phyloP scores from a whole-genome alignment of 2,329 filamentous ascomycete species.

The Botrytis tulipae region DNA sequence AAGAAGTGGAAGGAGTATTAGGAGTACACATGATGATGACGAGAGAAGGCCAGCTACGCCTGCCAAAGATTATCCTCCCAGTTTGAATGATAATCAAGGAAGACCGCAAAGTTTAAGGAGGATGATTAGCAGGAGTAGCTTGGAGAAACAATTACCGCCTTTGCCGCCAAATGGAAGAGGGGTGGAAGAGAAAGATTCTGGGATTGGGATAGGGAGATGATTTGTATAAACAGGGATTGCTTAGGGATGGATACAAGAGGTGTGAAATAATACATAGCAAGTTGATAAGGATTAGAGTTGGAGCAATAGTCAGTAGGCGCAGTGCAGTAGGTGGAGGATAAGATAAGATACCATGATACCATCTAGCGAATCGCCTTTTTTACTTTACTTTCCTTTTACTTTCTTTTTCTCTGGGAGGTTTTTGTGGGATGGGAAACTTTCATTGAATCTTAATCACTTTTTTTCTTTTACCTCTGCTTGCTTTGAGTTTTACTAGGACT shows the following conservation, averaged over 20 bases:
- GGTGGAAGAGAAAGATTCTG: neutral
- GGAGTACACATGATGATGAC: constrained; percentile 37
- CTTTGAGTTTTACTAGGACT: neutral
- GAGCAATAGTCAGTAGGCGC: neutral
- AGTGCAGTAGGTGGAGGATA: constrained; percentile 4
- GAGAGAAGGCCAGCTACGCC: constrained; percentile 31
- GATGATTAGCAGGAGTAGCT: constrained; percentile 52
- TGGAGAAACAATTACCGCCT: constrained; percentile 60
- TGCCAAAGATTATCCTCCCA: constrained; percentile 25
- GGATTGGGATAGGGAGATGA: neutral
- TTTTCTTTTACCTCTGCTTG: neutral
- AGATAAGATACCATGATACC: constrained; percentile 21
- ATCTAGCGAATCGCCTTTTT: constrained; percentile 19
- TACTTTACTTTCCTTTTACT: neutral
- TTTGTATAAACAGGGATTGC: neutral
- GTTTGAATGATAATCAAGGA: constrained; percentile 18
- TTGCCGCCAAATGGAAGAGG: constrained; percentile 43
- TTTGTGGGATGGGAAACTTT: neutral
- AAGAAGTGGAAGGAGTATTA: constrained; percentile 51
- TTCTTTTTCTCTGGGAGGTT: constrained; percentile 4
- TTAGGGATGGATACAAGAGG: neutral
- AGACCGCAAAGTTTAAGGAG: constrained; percentile 16
- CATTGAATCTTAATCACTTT: constrained; percentile 3
- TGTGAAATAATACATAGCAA: constrained; percentile 3
- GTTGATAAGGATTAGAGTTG: too few species aligned